Percentiles rank a stretch among this genome's conserved stretches.
Conservation (phyloP, 1,284 basidiomycete genomes). For the Fomitopsis palustris region DNA sequence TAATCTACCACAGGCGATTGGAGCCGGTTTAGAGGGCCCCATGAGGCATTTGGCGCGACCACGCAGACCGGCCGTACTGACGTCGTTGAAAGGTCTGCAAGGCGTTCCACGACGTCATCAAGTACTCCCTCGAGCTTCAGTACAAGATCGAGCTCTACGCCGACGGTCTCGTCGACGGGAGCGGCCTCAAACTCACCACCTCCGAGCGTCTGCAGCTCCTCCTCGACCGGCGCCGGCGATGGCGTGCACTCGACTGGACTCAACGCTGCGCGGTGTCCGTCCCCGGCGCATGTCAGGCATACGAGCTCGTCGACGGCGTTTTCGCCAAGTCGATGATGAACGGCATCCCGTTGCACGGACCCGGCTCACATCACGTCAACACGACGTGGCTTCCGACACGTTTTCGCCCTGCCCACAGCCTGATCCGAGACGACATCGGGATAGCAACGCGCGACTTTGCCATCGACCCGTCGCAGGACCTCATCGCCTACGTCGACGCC, state of each 20-base stretch:
- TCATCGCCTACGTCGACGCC: constrained; percentile 46
- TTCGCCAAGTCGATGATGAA: constrained; percentile 42
- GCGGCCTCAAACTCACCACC: constrained; percentile 21
- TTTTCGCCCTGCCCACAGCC: constrained; percentile 11
- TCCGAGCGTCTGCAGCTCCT: constrained; percentile 38
- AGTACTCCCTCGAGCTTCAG: constrained; percentile 36
- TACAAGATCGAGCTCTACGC: constrained; percentile 47
- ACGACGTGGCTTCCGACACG: constrained; percentile 38
- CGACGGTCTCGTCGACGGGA: constrained; percentile 41
- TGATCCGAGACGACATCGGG: constrained; percentile 37
- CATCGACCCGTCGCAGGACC: constrained; percentile 60
- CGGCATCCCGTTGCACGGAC: constrained; percentile 4
- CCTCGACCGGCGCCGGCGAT: constrained; percentile 36
- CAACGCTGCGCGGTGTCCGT: constrained; percentile 27
- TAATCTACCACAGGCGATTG: neutral
- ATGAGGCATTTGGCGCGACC: too few species aligned
- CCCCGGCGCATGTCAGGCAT: constrained; percentile 44
- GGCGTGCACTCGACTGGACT: constrained; percentile 39
- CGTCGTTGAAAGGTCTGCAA: constrained; percentile 39
- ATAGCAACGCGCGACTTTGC: constrained; percentile 52
- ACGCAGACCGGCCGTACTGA: neutral
- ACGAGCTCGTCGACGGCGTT: constrained; percentile 54
- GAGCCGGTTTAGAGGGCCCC: neutral
- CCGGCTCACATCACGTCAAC: constrained; percentile 31
- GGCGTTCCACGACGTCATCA: constrained; percentile 31